Conservation (phyloP, 2,329 filamentous ascomycete species). For the Fusarium algeriense region DNA sequence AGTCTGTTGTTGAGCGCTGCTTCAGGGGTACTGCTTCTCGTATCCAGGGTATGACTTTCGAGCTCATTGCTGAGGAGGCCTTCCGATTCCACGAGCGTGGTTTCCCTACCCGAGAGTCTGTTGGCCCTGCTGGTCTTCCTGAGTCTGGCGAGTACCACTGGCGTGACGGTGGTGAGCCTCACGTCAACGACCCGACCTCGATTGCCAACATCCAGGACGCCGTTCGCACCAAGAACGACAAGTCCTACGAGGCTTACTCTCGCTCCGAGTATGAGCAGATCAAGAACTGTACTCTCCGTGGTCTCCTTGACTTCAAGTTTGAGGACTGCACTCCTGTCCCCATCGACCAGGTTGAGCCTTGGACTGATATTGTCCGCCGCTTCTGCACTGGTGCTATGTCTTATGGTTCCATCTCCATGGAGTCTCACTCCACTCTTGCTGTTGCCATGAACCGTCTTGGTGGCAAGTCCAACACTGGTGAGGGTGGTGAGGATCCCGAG, state of each 20-base stretch:
- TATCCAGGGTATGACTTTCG: slow-evolving; percentile 94
- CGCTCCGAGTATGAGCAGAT: slow-evolving; percentile 94
- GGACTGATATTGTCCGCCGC: slow-evolving; percentile 96
- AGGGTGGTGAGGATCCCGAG: slow-evolving; percentile 96
- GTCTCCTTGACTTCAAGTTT: slow-evolving; percentile 95
- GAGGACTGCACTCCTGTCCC: slow-evolving; percentile 86
- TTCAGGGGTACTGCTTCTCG: slow-evolving; percentile 95
- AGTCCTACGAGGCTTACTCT: slow-evolving; percentile 97
- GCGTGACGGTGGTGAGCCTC: slow-evolving; percentile 94
- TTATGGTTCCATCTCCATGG: slow-evolving; percentile 98
- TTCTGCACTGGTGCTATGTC: slow-evolving; percentile 99
- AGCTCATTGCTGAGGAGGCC: slow-evolving; percentile 91
- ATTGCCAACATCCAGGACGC: slow-evolving; percentile 98
- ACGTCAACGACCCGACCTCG: slow-evolving; percentile 93
- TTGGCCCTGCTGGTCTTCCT: slow-evolving; percentile 81
- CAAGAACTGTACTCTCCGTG: slow-evolving; percentile 94
- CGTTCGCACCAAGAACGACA: slow-evolving; percentile 96
- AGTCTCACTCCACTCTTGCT: slow-evolving; percentile 94
- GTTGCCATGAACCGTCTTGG: slow-evolving; percentile 97
- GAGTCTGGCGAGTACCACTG: slow-evolving; percentile 99
- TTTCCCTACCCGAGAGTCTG: slow-evolving; percentile 83
- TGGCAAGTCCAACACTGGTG: slow-evolving; percentile 97
- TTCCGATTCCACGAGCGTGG: slow-evolving; percentile 96
- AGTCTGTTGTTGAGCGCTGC: slow-evolving; percentile 91
- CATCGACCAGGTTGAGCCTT: slow-evolving; percentile 96